Conservation (phyloP, 2,329 filamentous ascomycete genomes). For the Madurella fahalii region DNA sequence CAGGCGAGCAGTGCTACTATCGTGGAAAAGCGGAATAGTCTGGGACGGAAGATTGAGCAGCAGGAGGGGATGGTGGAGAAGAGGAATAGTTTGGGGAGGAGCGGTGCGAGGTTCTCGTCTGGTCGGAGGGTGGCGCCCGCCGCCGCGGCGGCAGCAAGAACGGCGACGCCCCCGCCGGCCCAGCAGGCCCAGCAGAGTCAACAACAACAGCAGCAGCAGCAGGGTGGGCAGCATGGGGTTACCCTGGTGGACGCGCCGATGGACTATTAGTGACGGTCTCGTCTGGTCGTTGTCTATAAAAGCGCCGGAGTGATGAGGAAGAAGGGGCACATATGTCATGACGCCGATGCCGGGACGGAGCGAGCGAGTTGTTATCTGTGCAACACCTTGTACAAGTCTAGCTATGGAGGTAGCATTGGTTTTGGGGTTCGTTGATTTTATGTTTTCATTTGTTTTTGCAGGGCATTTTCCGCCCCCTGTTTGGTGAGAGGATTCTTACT, state of each 20-base stretch:
- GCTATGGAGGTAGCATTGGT: not conserved
- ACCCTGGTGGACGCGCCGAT: constrained; percentile 73
- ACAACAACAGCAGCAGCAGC: constrained; percentile 25
- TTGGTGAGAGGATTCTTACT: not conserved
- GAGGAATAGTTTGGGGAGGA: constrained; percentile 60
- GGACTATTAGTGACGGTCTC: constrained; percentile 54
- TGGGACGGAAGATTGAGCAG: constrained; percentile 15
- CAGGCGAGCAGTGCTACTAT: not conserved
- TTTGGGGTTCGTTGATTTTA: no score
- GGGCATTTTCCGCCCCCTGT: not conserved
- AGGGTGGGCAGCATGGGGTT: constrained; percentile 45
- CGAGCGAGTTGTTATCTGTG: not conserved
- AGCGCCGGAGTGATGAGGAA: not conserved
- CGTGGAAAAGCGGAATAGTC: not conserved
- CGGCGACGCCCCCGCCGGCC: constrained; percentile 9
- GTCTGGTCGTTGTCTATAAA: not conserved
- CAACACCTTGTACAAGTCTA: not conserved
- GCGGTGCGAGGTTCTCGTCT: constrained; percentile 47
- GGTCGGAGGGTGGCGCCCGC: constrained; percentile 45
- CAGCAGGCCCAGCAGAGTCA: constrained; percentile 12
- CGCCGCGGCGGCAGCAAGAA: constrained; percentile 30
- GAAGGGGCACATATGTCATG: not conserved
- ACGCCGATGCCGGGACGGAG: not conserved
- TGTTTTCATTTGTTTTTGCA: not conserved
- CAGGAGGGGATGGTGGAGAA: constrained; percentile 46